A percentile compares a stretch with the other conserved stretches of the same genome.
These are phyloP conservation scores for Fraxinus excelsior DNA, from an alignment of 257 asterid species.

Conservation along the genomic window DNA sequence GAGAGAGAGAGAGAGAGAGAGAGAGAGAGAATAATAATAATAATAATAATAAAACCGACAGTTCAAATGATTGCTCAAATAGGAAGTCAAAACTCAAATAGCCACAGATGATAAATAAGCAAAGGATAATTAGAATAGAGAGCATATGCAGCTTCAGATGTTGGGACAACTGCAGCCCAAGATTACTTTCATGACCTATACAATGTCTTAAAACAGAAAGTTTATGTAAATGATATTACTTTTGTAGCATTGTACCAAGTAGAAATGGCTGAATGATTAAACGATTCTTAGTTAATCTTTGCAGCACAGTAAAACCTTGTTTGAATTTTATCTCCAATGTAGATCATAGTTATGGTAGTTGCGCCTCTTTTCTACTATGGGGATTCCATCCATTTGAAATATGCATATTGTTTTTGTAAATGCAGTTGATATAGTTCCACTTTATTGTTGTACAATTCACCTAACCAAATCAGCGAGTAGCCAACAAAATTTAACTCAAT, in stretches of 20 bases:
- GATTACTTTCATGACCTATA: neutral
- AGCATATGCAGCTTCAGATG: neutral
- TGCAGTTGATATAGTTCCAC: neutral
- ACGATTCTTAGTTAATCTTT: neutral
- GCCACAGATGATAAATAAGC: neutral
- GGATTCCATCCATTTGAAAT: neutral
- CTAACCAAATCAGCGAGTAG: neutral
- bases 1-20: too few relatives aligned
- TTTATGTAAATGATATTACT: neutral
- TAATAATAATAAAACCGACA: too few relatives aligned
- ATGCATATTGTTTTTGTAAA: neutral
- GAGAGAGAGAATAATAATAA: too few relatives aligned
- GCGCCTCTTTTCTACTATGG: neutral
- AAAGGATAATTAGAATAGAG: neutral
- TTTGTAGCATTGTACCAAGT: neutral
- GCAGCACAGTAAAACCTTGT: neutral
- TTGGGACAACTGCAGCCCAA: neutral
- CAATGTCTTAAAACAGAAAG: neutral
- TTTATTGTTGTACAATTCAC: neutral
- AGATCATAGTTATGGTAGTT: neutral
- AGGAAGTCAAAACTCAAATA: neutral
- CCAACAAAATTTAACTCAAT: conserved; percentile 11
- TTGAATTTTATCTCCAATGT: neutral
- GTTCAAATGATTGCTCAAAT: neutral
- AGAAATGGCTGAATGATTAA: neutral